Conservation (phyloP, 1,139 yeast species). For the Geotrichum histeridarum region DNA sequence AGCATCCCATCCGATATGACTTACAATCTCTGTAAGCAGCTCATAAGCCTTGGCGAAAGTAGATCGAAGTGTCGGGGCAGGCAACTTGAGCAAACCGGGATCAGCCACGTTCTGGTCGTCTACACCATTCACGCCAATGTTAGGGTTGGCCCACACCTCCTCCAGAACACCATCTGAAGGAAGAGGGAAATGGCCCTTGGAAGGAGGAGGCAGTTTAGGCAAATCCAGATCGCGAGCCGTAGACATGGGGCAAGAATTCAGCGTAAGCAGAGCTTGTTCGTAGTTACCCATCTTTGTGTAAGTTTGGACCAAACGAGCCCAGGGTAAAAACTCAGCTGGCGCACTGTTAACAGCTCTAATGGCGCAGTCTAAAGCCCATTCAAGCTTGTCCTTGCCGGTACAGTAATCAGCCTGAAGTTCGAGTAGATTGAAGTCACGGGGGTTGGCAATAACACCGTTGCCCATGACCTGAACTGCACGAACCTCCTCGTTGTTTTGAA, state of each 20-base stretch:
- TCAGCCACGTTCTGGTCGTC: slow-evolving; percentile 46
- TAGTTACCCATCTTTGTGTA: slow-evolving; percentile 68
- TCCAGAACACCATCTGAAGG: slow-evolving; percentile 67
- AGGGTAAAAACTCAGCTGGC: slow-evolving; percentile 79
- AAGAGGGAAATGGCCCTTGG: slow-evolving; percentile 66
- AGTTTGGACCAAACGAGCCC: slow-evolving; percentile 71
- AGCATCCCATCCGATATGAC: slow-evolving; percentile 84
- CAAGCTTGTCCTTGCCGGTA: slow-evolving; percentile 57
- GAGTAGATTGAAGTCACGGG: slow-evolving; percentile 57
- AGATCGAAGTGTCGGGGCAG: slow-evolving; percentile 70
- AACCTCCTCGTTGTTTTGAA: slow-evolving; percentile 67
- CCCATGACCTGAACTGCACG: slow-evolving; percentile 67
- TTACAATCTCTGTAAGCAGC: slow-evolving; percentile 63
- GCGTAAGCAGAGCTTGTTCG: slow-evolving; percentile 69
- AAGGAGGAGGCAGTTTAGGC: slow-evolving; percentile 56
- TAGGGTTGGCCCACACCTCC: slow-evolving; percentile 53
- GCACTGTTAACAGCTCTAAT: slow-evolving; percentile 70
- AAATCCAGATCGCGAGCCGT: slow-evolving; percentile 55
- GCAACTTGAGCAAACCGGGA: slow-evolving; percentile 63
- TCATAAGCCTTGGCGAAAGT: slow-evolving; percentile 79
- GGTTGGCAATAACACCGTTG: slow-evolving; percentile 51
- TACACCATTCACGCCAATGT: slow-evolving; percentile 38
- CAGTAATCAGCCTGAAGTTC: slow-evolving; percentile 69
- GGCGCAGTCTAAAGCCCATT: slow-evolving; percentile 71
- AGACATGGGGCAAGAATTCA: slow-evolving; percentile 92